phyloP scores from a whole-genome alignment of 495 filamentous ascomycete species.

The Podospora pseudocomata region DNA sequence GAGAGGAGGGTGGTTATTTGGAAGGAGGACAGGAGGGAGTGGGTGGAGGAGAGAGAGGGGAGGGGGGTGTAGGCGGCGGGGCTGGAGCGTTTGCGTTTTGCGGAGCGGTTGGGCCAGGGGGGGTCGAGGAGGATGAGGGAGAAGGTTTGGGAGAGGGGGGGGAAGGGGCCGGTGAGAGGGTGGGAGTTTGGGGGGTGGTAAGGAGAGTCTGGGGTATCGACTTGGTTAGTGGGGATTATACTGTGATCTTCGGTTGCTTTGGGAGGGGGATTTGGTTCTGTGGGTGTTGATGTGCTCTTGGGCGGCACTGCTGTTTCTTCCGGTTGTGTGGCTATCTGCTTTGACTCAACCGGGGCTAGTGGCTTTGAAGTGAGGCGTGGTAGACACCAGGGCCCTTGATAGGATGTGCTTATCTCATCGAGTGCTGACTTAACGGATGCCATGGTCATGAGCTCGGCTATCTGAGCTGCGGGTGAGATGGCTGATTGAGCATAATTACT shows the following conservation, averaged over 20 bases:
- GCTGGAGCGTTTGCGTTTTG: constrained; percentile 53
- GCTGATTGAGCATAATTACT: constrained; percentile 6
- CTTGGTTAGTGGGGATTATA: too few species aligned
- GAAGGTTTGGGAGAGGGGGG: constrained; percentile 46
- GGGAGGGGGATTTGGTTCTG: background rate
- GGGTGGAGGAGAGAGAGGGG: constrained; percentile 36
- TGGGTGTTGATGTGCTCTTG: background rate
- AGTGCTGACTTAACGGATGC: constrained; percentile 43
- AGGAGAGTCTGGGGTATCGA: background rate
- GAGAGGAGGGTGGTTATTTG: constrained; percentile 55
- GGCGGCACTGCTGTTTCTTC: background rate
- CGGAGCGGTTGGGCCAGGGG: constrained; percentile 92
- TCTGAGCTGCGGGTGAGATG: constrained; percentile 31
- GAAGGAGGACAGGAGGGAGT: constrained; percentile 46
- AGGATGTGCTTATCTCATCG: constrained; percentile 28
- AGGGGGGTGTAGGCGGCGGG: constrained; percentile 53
- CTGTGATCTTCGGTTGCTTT: too few species aligned
- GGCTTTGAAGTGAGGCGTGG: constrained; percentile 27
- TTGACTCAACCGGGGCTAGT: constrained; percentile 5
- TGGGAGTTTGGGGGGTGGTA: constrained; percentile 35
- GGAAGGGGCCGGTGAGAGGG: constrained; percentile 41
- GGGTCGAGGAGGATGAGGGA: constrained; percentile 84
- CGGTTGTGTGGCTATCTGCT: background rate
- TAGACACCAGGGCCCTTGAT: constrained; percentile 46
- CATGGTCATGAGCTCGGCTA: constrained; percentile 45